Percentiles rank a stretch among this genome's conserved stretches.
phyloP scores from a whole-genome alignment of 768 basidiomycete genomes.

The Kwoniella sp. region DNA sequence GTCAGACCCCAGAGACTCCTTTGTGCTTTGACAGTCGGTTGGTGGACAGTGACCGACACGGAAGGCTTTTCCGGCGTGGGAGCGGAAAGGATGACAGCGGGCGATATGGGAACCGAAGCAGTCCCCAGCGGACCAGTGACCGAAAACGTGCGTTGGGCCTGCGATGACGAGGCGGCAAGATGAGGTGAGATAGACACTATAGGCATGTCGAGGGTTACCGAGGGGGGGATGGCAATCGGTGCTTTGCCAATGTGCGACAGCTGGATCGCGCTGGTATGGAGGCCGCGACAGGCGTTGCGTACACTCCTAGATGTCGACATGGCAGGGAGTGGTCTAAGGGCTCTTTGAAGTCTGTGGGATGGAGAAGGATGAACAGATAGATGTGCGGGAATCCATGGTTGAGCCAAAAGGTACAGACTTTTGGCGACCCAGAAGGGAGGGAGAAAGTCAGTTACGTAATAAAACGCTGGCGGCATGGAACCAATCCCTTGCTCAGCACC shows the following conservation, averaged over 20 bases:
- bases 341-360: not conserved
- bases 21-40: slow-evolving; percentile 68
- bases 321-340: not conserved
- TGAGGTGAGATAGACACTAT: slow-evolving; percentile 25
- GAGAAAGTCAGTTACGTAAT: too few species aligned
- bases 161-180: slow-evolving; percentile 38
- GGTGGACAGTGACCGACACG: slow-evolving; percentile 44
- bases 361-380: too few species aligned
- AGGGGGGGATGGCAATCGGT: slow-evolving; percentile 57
- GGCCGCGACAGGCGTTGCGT: slow-evolving; percentile 7
- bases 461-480: too few species aligned
- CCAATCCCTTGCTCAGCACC: too few species aligned
- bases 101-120: slow-evolving; percentile 55
- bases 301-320: too few species aligned
- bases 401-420: too few species aligned
- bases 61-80: slow-evolving; percentile 10
- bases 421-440: too few species aligned
- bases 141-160: slow-evolving; percentile 50
- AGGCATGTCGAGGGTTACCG: slow-evolving; percentile 53
- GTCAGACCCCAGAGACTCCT: slow-evolving; percentile 94
- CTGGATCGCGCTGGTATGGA: slow-evolving; percentile 25
- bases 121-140: slow-evolving; percentile 63
- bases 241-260: slow-evolving; percentile 56
- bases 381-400: too few species aligned
- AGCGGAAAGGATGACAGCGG: slow-evolving; percentile 52